A percentile compares a stretch with the other conserved stretches of the same genome.
phyloP scores from a whole-genome alignment of 2,329 filamentous ascomycete species.

The Stagonosporopsis vannaccii region DNA sequence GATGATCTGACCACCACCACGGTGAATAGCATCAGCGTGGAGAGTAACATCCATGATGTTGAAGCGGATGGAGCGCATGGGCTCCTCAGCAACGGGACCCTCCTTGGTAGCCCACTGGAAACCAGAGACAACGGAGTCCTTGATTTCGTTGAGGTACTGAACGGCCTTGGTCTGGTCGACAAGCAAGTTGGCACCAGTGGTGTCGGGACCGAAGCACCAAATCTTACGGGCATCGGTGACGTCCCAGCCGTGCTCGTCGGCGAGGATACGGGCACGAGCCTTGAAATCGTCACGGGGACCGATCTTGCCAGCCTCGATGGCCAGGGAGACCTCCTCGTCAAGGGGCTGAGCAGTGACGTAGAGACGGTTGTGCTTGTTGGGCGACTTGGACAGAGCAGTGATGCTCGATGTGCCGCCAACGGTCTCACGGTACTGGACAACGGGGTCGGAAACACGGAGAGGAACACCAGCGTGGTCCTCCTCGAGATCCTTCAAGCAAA shows the following conservation, averaged over 20 bases:
- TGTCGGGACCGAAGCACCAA: constrained; percentile 99
- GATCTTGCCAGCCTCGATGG: constrained; percentile 93
- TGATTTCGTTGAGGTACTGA: constrained; percentile 99
- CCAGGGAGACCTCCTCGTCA: constrained; percentile 86
- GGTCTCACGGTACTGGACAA: constrained; percentile 98
- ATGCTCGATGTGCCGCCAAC: constrained; percentile 86
- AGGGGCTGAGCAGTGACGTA: constrained; percentile 94
- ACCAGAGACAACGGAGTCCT: constrained; percentile 98
- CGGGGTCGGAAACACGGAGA: constrained; percentile 96
- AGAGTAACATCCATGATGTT: constrained; percentile 99
- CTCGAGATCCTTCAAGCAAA: constrained; percentile 99
- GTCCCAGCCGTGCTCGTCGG: constrained; percentile 98
- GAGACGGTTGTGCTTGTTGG: constrained; percentile 99
- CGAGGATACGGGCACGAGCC: constrained; percentile 92
- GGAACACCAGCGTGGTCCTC: constrained; percentile 99
- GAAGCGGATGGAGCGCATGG: constrained; percentile 95
- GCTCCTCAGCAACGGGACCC: constrained; percentile 97
- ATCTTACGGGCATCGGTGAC: constrained; percentile 99
- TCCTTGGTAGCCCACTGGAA: constrained; percentile 99
- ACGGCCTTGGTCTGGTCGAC: constrained; percentile 99
- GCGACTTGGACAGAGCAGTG: constrained; percentile 97
- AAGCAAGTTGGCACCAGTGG: constrained; percentile 95
- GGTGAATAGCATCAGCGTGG: constrained; percentile 99
- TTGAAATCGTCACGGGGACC: constrained; percentile 98
- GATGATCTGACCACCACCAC: constrained; percentile 99